A percentile compares a stretch with the other conserved stretches of the same genome.
Conservation (phyloP, 129 eudicot species). For the Calendula officinalis region DNA sequence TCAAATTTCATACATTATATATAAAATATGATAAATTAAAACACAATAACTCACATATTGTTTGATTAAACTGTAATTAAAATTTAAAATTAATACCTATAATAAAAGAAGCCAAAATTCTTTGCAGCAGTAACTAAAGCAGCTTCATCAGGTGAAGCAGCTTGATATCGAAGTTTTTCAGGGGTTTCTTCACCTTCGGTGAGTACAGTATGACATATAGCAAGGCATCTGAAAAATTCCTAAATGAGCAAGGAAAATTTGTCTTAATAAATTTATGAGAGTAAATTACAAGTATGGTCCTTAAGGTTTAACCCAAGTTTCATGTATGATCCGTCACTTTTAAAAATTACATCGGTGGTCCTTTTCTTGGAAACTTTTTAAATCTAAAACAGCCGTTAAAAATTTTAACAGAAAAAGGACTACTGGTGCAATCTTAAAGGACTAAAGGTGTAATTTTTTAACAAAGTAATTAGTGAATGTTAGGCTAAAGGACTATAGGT, state of each 20-base stretch:
- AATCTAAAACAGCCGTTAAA: too few relatives aligned
- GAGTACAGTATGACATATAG: constrained; percentile 97
- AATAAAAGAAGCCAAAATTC: constrained; percentile 96
- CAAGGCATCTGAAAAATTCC: constrained; percentile 99
- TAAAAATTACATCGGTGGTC: too few relatives aligned
- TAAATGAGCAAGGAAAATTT: constrained; percentile 36
- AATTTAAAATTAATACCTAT: constrained; percentile 41
- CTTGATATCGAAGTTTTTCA: constrained; percentile 83
- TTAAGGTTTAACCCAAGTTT: too few relatives aligned
- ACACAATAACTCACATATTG: constrained; percentile 5
- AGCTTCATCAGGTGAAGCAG: constrained; percentile 98
- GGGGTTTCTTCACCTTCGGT: constrained; percentile 99
- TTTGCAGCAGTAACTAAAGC: constrained; percentile 95
- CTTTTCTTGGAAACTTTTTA: too few relatives aligned
- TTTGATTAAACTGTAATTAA: background rate
- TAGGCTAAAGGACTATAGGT: too few relatives aligned
- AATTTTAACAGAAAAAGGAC: too few relatives aligned
- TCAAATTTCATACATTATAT: constrained; percentile 4
- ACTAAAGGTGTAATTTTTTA: too few relatives aligned
- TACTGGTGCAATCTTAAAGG: too few relatives aligned
- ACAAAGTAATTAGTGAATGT: too few relatives aligned
- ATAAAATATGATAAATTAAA: background rate
- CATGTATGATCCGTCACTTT: too few relatives aligned
- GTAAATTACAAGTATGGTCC: too few relatives aligned
- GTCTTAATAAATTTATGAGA: constrained; percentile 14